Evolutionary conservation across 129 eudicot species (phyloP), one percentile per base, ranked within the genome.

Genomic region (Flaveria linearis): DNA sequence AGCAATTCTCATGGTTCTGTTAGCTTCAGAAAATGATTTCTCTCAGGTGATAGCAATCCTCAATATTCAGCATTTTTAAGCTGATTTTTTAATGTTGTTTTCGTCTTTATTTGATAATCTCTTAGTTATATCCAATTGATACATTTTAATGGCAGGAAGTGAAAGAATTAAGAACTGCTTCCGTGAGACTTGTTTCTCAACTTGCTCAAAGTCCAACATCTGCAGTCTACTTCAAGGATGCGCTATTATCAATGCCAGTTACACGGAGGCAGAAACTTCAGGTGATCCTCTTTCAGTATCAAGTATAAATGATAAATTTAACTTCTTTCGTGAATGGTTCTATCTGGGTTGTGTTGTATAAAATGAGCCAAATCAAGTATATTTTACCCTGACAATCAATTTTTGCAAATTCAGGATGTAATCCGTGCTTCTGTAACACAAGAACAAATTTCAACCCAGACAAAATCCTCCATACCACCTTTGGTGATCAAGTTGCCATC

Each of bases 381-480:
- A 26, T 28, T 45, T 46, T 43, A 55, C 55, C 52, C 79, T 76
- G 70, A 71, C 55, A 73, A 66, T 45, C 76, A 51, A 3, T 82
- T 77, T 18, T 78, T 55, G 42, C 65, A 33, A 58, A 80, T 79
- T 68, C 93, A 95, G 99, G 93, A 77, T 17, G 87, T 91, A 56
- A 87, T 95, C 58, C 97, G 99, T 80, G 92, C 97, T 69, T 89
- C 97, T 55, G 90, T 95, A 25, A 80, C 85, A 26, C 97, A 94
- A 91, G 98, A 86, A 22, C 87, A 87, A 79, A 81, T 72, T 73
- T 71, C 88, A 73, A 67, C 82, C 47, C 80, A 75, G 50, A 43
- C 75, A 50, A 85, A 86, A 78, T 69, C 93, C 43, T 41, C 76
- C 11, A 66, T 58, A 18, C 88, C 87, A 39, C 77, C 92, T 56